Evolutionary conservation across 805 yeast species (phyloP), one percentile per base, ranked within the genome.

Genomic region (Candida adriatica): DNA sequence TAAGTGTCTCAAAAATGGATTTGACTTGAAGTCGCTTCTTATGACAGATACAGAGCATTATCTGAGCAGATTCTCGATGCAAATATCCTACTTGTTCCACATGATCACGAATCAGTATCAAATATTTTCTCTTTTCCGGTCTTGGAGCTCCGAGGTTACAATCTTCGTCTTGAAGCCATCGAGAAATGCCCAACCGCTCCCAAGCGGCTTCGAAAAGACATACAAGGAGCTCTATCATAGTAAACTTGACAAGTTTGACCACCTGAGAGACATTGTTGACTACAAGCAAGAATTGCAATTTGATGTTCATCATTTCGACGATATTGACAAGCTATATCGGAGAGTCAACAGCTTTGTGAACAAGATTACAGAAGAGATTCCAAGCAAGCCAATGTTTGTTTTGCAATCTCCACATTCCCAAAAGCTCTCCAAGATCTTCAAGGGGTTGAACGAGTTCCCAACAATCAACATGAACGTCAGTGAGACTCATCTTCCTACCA

Each of bases 1-100:
- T 6, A 73, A 70, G 46, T 94, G 96, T 18, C 60, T 92, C 35
- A 87, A 84, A 45, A 69, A 71, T 37, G 98, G 98, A 1, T 94
- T 94, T 55, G 74, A 80, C 10, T 49, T 71, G 34, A 72, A 72
- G 30, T 76, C 78, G 53, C 55, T 74, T 21, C 59, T 61, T 18
- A 51, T 58, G 32, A 58, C 68, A 6, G 71, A 73, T 5, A 50
- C 70, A 10, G 65, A 62, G 4, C 55, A 62, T 26, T 85, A 86
- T 46, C 57, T 86, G 41, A 57, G 62, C 30, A 57, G 66, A 22
- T 73, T 79, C 42, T 55, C 62, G 6, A 62, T 79, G 64, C 77
- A 73, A 25, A 59, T 78, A 8, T 58, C 79, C 4, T 83, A 81
- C 46, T 48, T 86, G 31, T 62, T 80, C 21, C 95, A 87, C 49